Conservation (phyloP, 176 grass and related monocot species). For the Cocos nucifera region DNA sequence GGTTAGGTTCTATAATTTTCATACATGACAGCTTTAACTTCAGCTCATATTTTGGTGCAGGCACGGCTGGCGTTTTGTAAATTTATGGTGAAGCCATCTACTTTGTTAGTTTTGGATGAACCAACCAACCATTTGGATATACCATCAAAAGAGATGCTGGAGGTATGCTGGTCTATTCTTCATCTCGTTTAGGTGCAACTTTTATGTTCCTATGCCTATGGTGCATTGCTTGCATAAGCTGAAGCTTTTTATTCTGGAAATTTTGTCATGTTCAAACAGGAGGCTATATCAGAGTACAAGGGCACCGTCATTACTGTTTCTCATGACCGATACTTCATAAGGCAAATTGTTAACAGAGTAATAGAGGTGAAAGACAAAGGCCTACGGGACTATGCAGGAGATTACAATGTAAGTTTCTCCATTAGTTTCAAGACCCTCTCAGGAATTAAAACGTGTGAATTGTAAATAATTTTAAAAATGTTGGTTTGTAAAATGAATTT, state of each 20-base stretch:
- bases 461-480: too few species aligned
- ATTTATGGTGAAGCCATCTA: conserved; percentile 99
- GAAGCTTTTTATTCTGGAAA: too few species aligned
- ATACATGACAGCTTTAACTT: not conserved
- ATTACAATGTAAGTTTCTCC: conserved; percentile 78
- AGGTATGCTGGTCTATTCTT: conserved; percentile 32
- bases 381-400: conserved; percentile 84
- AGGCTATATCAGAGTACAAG: conserved; percentile 88
- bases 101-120: conserved; percentile 90
- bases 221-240: not conserved
- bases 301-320: conserved; percentile 93
- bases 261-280: conserved; percentile 41
- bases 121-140: conserved; percentile 99
- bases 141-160: conserved; percentile 99
- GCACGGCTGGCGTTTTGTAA: conserved; percentile 97
- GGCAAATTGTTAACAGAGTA: conserved; percentile 94
- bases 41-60: conserved; percentile 26
- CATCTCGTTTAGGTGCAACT: not conserved
- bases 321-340: conserved; percentile 92
- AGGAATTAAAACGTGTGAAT: too few species aligned
- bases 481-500: too few species aligned
- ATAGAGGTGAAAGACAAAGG: conserved; percentile 76
- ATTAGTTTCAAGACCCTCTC: not conserved
- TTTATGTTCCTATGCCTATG: not conserved
- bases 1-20: too few species aligned